Evolutionary conservation across 257 asterid genomes (phyloP), one percentile per base, ranked within the genome.

Genomic region (Przewalskia tangutica): DNA sequence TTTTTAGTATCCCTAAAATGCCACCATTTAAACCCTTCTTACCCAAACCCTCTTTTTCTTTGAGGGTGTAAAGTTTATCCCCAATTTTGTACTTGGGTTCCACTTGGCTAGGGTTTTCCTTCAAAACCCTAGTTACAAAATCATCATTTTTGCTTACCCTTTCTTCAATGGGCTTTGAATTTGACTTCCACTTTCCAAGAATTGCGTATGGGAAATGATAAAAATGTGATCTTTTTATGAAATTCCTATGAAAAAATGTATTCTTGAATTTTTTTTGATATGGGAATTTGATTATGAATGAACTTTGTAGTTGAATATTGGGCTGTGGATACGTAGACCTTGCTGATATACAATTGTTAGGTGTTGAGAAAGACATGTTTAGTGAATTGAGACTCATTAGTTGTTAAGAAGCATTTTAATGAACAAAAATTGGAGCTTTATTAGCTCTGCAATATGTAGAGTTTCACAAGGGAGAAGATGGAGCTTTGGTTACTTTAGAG

Each of bases 81-180:
- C 98, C 98, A 85, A 96, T 70, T 83, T 91, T 84, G 70, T 90
- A 93, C 79, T 84, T 93, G 87, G 98, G 94, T 84, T 94, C 99
- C 59, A 96, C 88, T 86, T 94, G 99, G 88, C 95, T 88, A 60
- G 99, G 99, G 88, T 96, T 96, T 84, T 96, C 95, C 84, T 89
- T 88, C 90, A 96, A 88, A 88, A 94, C 93, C 93, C 91, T 89
- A 12, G 98, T 83, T 82, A 96, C 91, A 82, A 92, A 96, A 89
- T 96, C 99, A 79, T 91, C 98, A 71, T 85, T 85, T 48, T 83
- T 93, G 14, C 81, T 86, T 32, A 17, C 77, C 32, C 3, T 11
- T 80, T 83, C 85, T 75, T 18, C 85, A 38, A 89, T 67, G 53
- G 87, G 50, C 62, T 84, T 82, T 16, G 94, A 79, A 87, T 87